Conservation (phyloP, 306 rosid genomes). For the Parietaria judaica region DNA sequence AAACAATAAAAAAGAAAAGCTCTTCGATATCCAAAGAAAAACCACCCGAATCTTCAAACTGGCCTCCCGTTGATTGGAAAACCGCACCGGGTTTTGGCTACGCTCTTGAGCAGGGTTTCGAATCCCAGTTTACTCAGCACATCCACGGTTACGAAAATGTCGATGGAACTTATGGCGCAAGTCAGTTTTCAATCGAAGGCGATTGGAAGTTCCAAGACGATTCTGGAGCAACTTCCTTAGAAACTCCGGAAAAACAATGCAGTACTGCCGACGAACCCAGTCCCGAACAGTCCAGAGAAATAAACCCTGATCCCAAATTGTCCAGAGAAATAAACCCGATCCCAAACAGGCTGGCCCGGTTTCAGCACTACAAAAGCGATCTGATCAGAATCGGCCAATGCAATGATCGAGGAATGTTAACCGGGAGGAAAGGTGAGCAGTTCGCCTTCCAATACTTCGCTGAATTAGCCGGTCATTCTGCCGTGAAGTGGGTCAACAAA, state of each 20-base stretch:
- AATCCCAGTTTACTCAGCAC: constrained; percentile 29
- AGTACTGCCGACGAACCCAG: constrained; percentile 22
- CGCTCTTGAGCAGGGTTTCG: constrained; percentile 52
- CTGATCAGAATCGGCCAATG: constrained; percentile 44
- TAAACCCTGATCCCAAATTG: constrained; percentile 1
- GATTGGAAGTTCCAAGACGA: constrained; percentile 39
- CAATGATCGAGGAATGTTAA: constrained; percentile 37
- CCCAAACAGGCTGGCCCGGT: constrained; percentile 12
- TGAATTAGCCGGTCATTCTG: constrained; percentile 30
- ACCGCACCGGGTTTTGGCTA: constrained; percentile 70
- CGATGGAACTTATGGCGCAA: constrained; percentile 23
- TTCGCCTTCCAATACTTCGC: constrained; percentile 56
- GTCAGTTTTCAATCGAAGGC: constrained; percentile 31
- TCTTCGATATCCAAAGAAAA: constrained; percentile 39
- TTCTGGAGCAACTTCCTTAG: constrained; percentile 8
- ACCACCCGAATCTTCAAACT: constrained; percentile 28
- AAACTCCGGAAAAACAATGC: constrained; percentile 25
- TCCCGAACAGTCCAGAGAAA: constrained; percentile 17
- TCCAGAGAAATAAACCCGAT: constrained; percentile 21
- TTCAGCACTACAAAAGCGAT: constrained; percentile 29
- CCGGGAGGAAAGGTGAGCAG: constrained; percentile 68
- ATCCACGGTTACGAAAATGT: constrained; percentile 23
- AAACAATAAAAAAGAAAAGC: constrained; percentile 27
- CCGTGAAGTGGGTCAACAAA: constrained; percentile 75
- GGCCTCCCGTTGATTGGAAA: constrained; percentile 86